These are phyloP conservation scores for Paraphoma sp. DNA, from an alignment of 2,329 filamentous ascomycete species.

Conservation along the genomic window DNA sequence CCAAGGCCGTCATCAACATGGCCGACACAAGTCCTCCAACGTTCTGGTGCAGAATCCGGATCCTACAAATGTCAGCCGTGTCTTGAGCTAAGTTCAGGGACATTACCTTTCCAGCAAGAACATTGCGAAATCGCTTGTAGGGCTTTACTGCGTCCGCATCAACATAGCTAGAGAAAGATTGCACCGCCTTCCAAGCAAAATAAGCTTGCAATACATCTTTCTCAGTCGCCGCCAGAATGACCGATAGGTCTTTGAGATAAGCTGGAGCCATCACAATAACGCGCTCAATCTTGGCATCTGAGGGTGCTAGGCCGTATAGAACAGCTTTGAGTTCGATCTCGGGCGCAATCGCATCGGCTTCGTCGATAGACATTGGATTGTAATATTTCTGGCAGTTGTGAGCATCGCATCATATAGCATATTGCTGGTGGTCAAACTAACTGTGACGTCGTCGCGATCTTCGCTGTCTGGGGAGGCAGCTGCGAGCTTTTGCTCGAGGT, in stretches of 20 bases:
- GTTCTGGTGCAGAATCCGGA: slow-evolving; percentile 66
- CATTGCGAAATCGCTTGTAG: slow-evolving; percentile 65
- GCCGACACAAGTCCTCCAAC: slow-evolving; percentile 70
- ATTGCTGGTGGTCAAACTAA: slow-evolving; percentile 5
- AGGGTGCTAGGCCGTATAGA: slow-evolving; percentile 60
- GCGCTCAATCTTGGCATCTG: slow-evolving; percentile 57
- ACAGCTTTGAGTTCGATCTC: slow-evolving; percentile 62
- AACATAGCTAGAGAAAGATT: slow-evolving; percentile 59
- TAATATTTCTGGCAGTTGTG: slow-evolving; percentile 60
- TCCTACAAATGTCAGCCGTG: slow-evolving; percentile 48
- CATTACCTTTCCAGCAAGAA: slow-evolving; percentile 61
- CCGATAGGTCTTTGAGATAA: slow-evolving; percentile 65
- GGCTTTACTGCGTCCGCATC: slow-evolving; percentile 67
- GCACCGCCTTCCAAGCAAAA: slow-evolving; percentile 69
- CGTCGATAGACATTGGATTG: slow-evolving; percentile 66
- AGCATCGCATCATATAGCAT: background rate
- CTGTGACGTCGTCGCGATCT: slow-evolving; percentile 66
- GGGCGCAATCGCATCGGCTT: slow-evolving; percentile 63
- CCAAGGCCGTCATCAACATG: slow-evolving; percentile 65
- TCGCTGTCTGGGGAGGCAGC: slow-evolving; percentile 64
- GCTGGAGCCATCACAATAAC: slow-evolving; percentile 66
- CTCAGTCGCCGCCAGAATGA: slow-evolving; percentile 61
- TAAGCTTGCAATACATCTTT: slow-evolving; percentile 66
- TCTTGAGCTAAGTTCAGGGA: background rate
- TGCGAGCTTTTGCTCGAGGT: slow-evolving; percentile 68